Evolutionary conservation across 306 rosid species (phyloP).

Genomic region (Quillaja saponaria): DNA sequence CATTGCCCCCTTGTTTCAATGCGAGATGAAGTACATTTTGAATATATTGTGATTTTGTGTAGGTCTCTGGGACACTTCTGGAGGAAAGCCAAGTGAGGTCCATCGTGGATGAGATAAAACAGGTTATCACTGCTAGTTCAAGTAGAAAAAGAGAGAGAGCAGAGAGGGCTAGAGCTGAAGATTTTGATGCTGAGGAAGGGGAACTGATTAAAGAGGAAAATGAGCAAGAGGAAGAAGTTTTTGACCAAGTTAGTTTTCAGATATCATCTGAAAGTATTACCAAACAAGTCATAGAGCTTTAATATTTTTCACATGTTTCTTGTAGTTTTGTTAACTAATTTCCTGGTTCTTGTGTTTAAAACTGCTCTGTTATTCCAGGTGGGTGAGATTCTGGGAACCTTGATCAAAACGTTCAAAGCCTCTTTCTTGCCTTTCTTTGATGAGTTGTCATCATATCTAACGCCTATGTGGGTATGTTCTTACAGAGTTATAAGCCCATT

Average conservation of each 20-base stretch:
- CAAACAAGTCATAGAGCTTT: too few species aligned
- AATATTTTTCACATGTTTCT: not conserved
- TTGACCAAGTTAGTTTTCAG: slow-evolving; percentile 79
- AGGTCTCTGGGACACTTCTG: slow-evolving; percentile 87
- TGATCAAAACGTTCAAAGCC: slow-evolving; percentile 94
- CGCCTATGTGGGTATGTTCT: slow-evolving; percentile 99
- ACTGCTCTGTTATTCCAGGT: slow-evolving; percentile 55
- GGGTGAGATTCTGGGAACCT: slow-evolving; percentile 95
- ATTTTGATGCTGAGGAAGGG: slow-evolving; percentile 92
- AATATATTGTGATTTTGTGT: slow-evolving; percentile 16
- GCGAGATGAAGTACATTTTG: not conserved
- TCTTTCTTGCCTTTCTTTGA: slow-evolving; percentile 95
- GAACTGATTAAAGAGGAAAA: slow-evolving; percentile 95
- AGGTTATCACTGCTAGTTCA: slow-evolving; percentile 92
- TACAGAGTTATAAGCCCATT: not conserved
- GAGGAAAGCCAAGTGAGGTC: slow-evolving; percentile 87
- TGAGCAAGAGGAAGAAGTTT: slow-evolving; percentile 99
- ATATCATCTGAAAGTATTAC: not conserved
- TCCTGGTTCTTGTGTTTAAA: slow-evolving; percentile 17
- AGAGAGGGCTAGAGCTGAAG: slow-evolving; percentile 90
- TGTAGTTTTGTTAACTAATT: slow-evolving; percentile 7
- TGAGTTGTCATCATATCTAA: slow-evolving; percentile 83
- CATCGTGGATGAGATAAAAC: slow-evolving; percentile 85
- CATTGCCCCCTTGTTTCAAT: not conserved
- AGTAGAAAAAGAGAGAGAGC: slow-evolving; percentile 86